Evolutionary conservation across 179 eudicot species (phyloP).

Genomic region (Spinacia oleracea): DNA sequence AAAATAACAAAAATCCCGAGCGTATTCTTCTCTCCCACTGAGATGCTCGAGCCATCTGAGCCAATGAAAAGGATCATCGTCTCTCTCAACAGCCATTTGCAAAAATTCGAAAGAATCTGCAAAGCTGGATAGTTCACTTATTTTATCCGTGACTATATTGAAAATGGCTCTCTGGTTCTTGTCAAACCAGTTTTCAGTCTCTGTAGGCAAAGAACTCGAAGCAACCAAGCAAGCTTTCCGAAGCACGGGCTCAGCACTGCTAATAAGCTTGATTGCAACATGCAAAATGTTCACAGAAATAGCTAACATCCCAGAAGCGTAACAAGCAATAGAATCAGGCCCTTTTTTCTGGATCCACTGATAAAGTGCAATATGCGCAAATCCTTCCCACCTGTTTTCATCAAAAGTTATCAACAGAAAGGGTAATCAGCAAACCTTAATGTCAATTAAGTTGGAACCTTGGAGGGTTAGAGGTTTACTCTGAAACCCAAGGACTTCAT

Average conservation of each 20-base stretch:
- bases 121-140: slow-evolving; percentile 48
- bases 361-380: slow-evolving; percentile 62
- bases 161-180: slow-evolving; percentile 52
- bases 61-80: slow-evolving; percentile 58
- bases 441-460: not conserved
- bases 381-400: slow-evolving; percentile 81
- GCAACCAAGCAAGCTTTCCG: slow-evolving; percentile 89
- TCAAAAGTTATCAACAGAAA: slow-evolving; percentile 4
- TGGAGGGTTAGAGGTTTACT: not conserved
- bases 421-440: not conserved
- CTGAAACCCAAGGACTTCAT: not conserved
- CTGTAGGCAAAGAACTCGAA: slow-evolving; percentile 42
- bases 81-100: slow-evolving; percentile 38
- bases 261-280: slow-evolving; percentile 54
- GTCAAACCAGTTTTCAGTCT: slow-evolving; percentile 39
- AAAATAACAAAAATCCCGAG: slow-evolving; percentile 15
- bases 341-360: slow-evolving; percentile 45
- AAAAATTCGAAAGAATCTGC: slow-evolving; percentile 44
- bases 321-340: slow-evolving; percentile 14
- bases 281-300: slow-evolving; percentile 57
- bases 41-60: slow-evolving; percentile 69
- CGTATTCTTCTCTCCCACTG: slow-evolving; percentile 23
- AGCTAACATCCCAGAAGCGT: slow-evolving; percentile 27
- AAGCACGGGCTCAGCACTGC: slow-evolving; percentile 46
- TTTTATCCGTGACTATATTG: slow-evolving; percentile 37